Conservation (phyloP, 345 rosid genomes). For the Microthlaspi erraticum region DNA sequence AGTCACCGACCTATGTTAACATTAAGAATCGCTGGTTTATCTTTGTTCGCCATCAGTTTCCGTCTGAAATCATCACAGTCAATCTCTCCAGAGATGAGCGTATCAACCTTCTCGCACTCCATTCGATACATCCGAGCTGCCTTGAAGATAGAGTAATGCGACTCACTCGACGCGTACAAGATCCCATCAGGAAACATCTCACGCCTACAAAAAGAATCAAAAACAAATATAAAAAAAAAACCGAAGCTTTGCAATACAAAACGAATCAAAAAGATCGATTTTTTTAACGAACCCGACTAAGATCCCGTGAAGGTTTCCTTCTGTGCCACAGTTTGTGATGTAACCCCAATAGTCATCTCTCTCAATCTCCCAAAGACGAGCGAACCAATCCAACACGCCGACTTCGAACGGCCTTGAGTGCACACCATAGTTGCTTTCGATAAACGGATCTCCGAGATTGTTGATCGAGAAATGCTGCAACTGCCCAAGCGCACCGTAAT, state of each 20-base stretch:
- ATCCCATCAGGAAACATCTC: slow-evolving; percentile 93
- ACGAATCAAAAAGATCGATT: slow-evolving; percentile 1
- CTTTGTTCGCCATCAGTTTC: slow-evolving; percentile 78
- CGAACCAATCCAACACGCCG: slow-evolving; percentile 99
- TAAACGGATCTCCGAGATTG: slow-evolving; percentile 97
- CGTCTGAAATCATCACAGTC: slow-evolving; percentile 73
- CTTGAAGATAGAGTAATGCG: slow-evolving; percentile 92
- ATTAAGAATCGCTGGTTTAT: slow-evolving; percentile 89
- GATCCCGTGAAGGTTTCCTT: slow-evolving; percentile 99
- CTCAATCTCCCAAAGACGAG: slow-evolving; percentile 97
- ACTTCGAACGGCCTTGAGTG: slow-evolving; percentile 98
- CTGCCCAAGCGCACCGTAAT: slow-evolving; percentile 91
- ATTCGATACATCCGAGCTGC: slow-evolving; percentile 97
- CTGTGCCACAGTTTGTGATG: slow-evolving; percentile 97
- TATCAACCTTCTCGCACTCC: slow-evolving; percentile 81
- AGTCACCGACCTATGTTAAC: slow-evolving; percentile 76
- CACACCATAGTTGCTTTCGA: slow-evolving; percentile 97
- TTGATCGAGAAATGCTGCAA: slow-evolving; percentile 97
- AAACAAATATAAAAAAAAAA: background rate
- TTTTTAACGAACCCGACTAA: slow-evolving; percentile 97
- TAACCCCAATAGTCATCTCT: slow-evolving; percentile 97
- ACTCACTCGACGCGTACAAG: slow-evolving; percentile 82
- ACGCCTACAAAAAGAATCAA: slow-evolving; percentile 58
- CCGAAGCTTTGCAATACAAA: background rate
- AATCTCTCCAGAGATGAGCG: slow-evolving; percentile 84